phyloP scores from a whole-genome alignment of 1,284 basidiomycete species.

The Athelia sp. region DNA sequence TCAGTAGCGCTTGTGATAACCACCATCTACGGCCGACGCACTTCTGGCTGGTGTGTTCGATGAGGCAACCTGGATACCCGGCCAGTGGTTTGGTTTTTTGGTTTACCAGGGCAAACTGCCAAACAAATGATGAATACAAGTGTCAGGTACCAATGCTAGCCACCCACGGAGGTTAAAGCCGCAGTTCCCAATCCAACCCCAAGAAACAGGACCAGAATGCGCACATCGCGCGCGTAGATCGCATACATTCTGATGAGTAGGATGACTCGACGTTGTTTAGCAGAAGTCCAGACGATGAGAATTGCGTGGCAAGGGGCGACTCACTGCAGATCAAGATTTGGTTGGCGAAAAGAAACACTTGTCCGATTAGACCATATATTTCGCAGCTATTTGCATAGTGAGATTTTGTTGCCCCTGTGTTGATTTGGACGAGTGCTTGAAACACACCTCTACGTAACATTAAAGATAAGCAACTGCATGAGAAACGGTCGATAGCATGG shows the following conservation, averaged over 20 bases:
- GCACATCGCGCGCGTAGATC: conserved; percentile 27
- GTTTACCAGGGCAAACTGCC: conserved; percentile 11
- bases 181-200: conserved; percentile 20
- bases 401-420: too few relatives aligned
- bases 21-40: conserved; percentile 16
- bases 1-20: background rate
- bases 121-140: too few relatives aligned
- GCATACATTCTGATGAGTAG: conserved; percentile 36
- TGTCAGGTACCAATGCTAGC: too few relatives aligned
- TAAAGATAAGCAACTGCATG: too few relatives aligned
- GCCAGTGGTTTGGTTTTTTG: conserved; percentile 21
- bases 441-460: too few relatives aligned
- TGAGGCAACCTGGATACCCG: conserved; percentile 25
- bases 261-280: conserved; percentile 21
- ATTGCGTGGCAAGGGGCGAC: conserved; percentile 8
- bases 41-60: conserved; percentile 23
- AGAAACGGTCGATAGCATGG: too few relatives aligned
- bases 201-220: conserved; percentile 25
- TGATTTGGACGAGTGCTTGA: too few relatives aligned
- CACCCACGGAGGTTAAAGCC: conserved; percentile 20
- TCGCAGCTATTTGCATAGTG: conserved; percentile 25
- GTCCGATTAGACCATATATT: conserved; percentile 27
- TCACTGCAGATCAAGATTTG: conserved; percentile 36
- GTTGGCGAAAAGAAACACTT: conserved; percentile 32
- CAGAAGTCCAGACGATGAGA: background rate